Base-by-base conservation (phyloP, 257 asterid species). In the Fraxinus pennsylvanica region DNA sequence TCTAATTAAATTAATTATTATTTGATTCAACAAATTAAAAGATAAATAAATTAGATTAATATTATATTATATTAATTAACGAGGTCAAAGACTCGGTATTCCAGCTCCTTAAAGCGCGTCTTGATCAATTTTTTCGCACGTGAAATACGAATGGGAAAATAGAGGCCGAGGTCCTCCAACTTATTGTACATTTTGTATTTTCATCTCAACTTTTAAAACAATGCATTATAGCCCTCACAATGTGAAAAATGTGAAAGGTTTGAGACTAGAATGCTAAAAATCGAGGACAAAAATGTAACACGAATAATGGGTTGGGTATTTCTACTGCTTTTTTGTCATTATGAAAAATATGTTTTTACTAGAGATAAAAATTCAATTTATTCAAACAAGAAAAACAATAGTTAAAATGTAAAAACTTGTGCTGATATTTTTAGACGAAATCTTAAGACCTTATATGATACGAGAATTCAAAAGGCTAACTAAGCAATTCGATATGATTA, bases 41-140 rank as follows among this genome's bases (percentile, higher is more conserved):
- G 4, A 9, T 2, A 8, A 19, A 57, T 19, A 13, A 52, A 52
- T 15, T 5, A 1, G 6, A 57, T 57, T 57, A 57, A 21, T 57
- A 1, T 59, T 8, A 21, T 59, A 9, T 21, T 21, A 8, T 10
- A 57, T 57, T 59, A 57, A 7, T 54, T 6, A 1, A 9, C 22
- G 67, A 1, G 30, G 67, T 21, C 30, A 59, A 21, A n/a, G 21
- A 59, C 30, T 59, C 67, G 32, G 67, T 59, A 21, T 8, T 59
- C 67, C 67, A 59, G 67, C 67, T 59, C 67, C 30, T 59, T 22
- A 59, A 59, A 59, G 67, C 67, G 67, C 67, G 67, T 59, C 67
- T 2, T 59, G 5, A 59, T 59, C 30, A 59, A 21, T 0, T 30
- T 2, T 21, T 21, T 3, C 8, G 67, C 30, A 59, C 1, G 3